These are phyloP conservation scores for Aspergillus versicolor DNA, from an alignment of 2,329 filamentous ascomycete genomes.

Conservation along the genomic window DNA sequence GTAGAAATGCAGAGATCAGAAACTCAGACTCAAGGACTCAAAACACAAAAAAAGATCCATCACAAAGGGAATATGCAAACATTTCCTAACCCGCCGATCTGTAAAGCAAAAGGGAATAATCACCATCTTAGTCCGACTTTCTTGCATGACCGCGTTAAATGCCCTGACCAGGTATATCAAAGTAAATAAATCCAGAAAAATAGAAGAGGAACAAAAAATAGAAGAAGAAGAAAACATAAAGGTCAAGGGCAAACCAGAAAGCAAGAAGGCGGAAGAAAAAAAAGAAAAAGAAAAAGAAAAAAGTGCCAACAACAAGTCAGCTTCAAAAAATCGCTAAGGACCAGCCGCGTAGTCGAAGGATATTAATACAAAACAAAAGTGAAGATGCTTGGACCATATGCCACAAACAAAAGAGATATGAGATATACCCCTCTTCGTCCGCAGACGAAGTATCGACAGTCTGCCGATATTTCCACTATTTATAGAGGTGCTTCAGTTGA, in stretches of 20 bases:
- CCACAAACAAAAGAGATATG: slow-evolving; percentile 11
- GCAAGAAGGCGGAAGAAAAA: slow-evolving; percentile 17
- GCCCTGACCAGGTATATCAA: slow-evolving; percentile 24
- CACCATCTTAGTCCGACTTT: slow-evolving; percentile 40
- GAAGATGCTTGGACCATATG: slow-evolving; percentile 16
- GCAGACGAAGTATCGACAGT: slow-evolving; percentile 6
- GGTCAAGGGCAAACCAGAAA: slow-evolving; percentile 19
- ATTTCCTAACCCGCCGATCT: slow-evolving; percentile 32
- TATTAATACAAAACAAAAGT: slow-evolving; percentile 24
- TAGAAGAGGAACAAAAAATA: slow-evolving; percentile 23
- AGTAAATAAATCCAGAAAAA: slow-evolving; percentile 20
- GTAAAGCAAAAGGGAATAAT: slow-evolving; percentile 38
- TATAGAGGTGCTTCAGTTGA: neutral
- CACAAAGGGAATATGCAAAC: slow-evolving; percentile 25
- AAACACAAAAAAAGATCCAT: slow-evolving; percentile 15
- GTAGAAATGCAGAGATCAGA: slow-evolving; percentile 9
- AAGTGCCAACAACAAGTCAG: slow-evolving; percentile 26
- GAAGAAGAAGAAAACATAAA: slow-evolving; percentile 22
- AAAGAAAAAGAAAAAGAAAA: slow-evolving; percentile 14
- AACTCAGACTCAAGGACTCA: slow-evolving; percentile 6
- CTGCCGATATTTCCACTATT: neutral
- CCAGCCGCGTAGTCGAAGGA: slow-evolving; percentile 37
- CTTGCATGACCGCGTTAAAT: slow-evolving; percentile 43
- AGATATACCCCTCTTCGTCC: slow-evolving; percentile 15
- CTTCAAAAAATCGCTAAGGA: slow-evolving; percentile 31